Evolutionary conservation across 2,329 filamentous ascomycete species (phyloP).

Genomic region (Pseudocercospora eumusae): DNA sequence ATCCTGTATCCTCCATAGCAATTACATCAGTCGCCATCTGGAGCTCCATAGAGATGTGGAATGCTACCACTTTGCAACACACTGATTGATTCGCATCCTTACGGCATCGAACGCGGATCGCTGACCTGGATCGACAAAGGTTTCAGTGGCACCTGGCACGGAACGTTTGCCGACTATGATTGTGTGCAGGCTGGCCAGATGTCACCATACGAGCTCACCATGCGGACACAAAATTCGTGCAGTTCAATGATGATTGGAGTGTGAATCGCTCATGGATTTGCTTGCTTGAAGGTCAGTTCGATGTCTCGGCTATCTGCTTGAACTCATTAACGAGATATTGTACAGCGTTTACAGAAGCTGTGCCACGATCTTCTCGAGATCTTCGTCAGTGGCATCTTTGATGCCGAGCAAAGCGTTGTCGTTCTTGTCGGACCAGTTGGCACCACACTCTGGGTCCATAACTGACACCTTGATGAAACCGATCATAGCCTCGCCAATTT

Average conservation of each 20-base stretch:
- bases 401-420: constrained; percentile 44
- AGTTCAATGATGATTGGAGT: constrained; percentile 5
- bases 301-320: not conserved
- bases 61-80: constrained; percentile 12
- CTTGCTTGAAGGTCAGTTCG: too few relatives aligned
- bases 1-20: constrained; percentile 9
- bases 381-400: constrained; percentile 34
- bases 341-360: constrained; percentile 19
- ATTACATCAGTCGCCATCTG: constrained; percentile 9
- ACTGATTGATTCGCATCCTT: constrained; percentile 7
- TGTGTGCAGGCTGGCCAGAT: constrained; percentile 14
- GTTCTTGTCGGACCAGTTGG: constrained; percentile 37
- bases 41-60: constrained; percentile 10
- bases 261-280: constrained; percentile 14
- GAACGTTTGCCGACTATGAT: constrained; percentile 14
- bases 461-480: constrained; percentile 37
- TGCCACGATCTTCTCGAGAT: constrained; percentile 36
- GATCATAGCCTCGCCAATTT: constrained; percentile 31
- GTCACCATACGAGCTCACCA: constrained; percentile 9
- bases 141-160: constrained; percentile 6
- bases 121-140: constrained; percentile 13
- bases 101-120: constrained; percentile 12
- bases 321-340: not conserved
- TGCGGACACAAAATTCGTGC: constrained; percentile 14
- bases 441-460: constrained; percentile 37